A percentile compares a stretch with the other conserved stretches of the same genome.
These are phyloP conservation scores for Fusarium gaditjirri DNA, from an alignment of 2,329 filamentous ascomycete genomes.

Conservation along the genomic window DNA sequence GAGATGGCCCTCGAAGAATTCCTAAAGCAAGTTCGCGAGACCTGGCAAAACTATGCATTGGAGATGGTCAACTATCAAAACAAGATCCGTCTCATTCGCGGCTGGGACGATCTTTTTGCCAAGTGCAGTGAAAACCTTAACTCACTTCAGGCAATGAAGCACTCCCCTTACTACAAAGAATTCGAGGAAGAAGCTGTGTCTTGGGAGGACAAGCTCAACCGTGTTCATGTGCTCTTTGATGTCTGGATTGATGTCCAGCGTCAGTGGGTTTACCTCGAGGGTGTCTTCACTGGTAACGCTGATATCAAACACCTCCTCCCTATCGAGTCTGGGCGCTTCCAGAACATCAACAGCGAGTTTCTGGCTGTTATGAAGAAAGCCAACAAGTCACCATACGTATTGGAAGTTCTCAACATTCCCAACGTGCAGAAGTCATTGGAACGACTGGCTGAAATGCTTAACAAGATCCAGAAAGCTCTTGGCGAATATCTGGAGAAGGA, in stretches of 20 bases:
- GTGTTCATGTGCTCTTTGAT: slow-evolving; percentile 96
- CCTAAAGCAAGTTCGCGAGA: slow-evolving; percentile 93
- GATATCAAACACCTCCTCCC: slow-evolving; percentile 98
- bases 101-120: slow-evolving; percentile 97
- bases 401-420: slow-evolving; percentile 95
- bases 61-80: slow-evolving; percentile 98
- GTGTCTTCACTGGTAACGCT: slow-evolving; percentile 97
- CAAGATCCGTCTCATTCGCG: slow-evolving; percentile 95
- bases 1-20: slow-evolving; percentile 99
- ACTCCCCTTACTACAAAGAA: slow-evolving; percentile 99
- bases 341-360: slow-evolving; percentile 99
- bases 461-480: slow-evolving; percentile 99
- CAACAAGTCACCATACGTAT: slow-evolving; percentile 92
- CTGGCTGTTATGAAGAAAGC: slow-evolving; percentile 99
- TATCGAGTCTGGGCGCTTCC: slow-evolving; percentile 95
- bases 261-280: slow-evolving; percentile 99
- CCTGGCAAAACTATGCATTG: slow-evolving; percentile 93
- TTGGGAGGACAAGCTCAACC: slow-evolving; percentile 98
- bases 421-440: slow-evolving; percentile 97
- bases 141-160: slow-evolving; percentile 97
- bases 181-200: slow-evolving; percentile 97
- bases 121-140: slow-evolving; percentile 99
- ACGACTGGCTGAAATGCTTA: slow-evolving; percentile 92
- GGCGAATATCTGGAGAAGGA: slow-evolving; percentile 99
- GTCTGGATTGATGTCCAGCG: slow-evolving; percentile 99